Evolutionary conservation across 345 rosid species (phyloP).

Genomic region (Sisymbrium altissimum): DNA sequence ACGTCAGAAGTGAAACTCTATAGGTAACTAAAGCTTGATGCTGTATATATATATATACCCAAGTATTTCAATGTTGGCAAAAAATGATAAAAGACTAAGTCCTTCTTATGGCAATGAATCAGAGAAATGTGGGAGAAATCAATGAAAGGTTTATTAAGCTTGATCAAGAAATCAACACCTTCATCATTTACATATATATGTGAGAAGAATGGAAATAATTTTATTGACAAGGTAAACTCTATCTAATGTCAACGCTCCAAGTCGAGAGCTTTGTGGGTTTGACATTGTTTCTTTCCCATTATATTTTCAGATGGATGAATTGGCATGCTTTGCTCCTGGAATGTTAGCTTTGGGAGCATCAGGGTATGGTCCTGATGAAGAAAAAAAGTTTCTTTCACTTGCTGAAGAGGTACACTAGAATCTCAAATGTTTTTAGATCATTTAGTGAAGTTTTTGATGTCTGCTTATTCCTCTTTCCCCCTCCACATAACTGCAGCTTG

Average conservation of each 20-base stretch:
- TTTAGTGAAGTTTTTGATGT: not conserved
- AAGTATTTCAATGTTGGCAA: not conserved
- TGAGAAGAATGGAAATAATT: constrained; percentile 69
- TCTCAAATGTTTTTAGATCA: not conserved
- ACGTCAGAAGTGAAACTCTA: constrained; percentile 69
- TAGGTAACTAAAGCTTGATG: constrained; percentile 44
- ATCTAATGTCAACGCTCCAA: not conserved
- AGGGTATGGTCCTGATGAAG: constrained; percentile 78
- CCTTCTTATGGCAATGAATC: constrained; percentile 24
- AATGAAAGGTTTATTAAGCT: constrained; percentile 84
- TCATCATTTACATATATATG: constrained; percentile 84
- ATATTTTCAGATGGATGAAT: constrained; percentile 86
- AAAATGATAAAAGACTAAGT: not conserved
- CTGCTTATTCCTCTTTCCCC: not conserved
- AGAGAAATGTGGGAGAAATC: constrained; percentile 99
- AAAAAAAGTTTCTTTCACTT: constrained; percentile 63
- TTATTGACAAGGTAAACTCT: constrained; percentile 64
- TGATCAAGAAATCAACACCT: constrained; percentile 78
- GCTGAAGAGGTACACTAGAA: constrained; percentile 74
- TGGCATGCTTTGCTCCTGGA: constrained; percentile 99
- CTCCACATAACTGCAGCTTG: constrained; percentile 56
- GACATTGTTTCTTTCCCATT: not conserved
- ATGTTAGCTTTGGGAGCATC: constrained; percentile 95
- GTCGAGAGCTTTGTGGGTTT: constrained; percentile 1
- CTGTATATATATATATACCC: not conserved